Percentiles rank a stretch among this genome's conserved stretches.
Conservation (phyloP, 176 grass and related monocot species). For the Guadua angustifolia region DNA sequence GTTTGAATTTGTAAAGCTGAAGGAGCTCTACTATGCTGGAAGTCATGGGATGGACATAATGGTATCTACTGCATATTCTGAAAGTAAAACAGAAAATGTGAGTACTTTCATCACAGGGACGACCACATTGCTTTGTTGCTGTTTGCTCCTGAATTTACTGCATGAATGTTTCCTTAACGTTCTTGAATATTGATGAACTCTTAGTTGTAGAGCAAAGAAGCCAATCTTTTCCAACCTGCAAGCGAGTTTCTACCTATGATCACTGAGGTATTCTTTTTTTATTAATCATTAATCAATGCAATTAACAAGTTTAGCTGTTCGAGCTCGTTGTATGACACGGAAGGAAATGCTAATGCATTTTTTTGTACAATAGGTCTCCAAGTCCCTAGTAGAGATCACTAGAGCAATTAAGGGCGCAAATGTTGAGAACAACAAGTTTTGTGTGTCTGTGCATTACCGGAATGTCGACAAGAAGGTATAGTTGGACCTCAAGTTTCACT, state of each 20-base stretch:
- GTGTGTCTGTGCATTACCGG: conserved; percentile 75
- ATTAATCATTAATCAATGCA: neutral
- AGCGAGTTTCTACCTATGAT: conserved; percentile 74
- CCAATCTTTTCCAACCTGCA: conserved; percentile 71
- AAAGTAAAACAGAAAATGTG: conserved; percentile 33
- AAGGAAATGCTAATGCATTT: neutral
- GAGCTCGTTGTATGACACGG: no score
- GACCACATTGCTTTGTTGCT: neutral
- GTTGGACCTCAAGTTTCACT: neutral
- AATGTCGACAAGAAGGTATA: conserved; percentile 63
- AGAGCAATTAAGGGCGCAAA: conserved; percentile 61
- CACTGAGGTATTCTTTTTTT: conserved; percentile 47
- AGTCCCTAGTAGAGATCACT: conserved; percentile 53
- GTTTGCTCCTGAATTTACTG: neutral
- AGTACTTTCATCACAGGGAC: neutral
- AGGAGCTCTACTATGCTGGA: conserved; percentile 70
- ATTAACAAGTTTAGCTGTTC: neutral
- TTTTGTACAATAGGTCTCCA: conserved; percentile 40
- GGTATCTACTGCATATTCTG: conserved; percentile 35
- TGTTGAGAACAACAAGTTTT: conserved; percentile 79
- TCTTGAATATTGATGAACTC: neutral
- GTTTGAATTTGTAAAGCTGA: conserved; percentile 63
- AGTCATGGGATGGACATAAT: conserved; percentile 84
- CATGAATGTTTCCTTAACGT: neutral
- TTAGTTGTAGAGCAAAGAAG: conserved; percentile 48